Evolutionary conservation across 345 rosid genomes (phyloP).

Genomic region (Camelina neglecta): DNA sequence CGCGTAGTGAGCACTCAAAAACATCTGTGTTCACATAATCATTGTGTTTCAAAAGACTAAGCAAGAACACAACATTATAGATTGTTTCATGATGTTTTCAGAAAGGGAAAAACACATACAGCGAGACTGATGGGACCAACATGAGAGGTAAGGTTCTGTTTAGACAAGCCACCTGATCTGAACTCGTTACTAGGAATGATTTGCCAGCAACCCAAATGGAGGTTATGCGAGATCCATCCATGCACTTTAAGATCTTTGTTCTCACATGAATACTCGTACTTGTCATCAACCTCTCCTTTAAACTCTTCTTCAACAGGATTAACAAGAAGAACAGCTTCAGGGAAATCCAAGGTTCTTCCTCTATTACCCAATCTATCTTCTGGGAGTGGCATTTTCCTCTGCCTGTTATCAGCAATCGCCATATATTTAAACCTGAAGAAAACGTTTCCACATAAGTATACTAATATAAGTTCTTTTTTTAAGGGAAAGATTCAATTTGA

Average conservation of each 20-base stretch:
- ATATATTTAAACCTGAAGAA: slow-evolving; percentile 70
- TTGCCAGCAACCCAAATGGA: slow-evolving; percentile 70
- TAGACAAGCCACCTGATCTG: slow-evolving; percentile 65
- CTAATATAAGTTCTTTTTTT: background rate
- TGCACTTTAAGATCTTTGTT: slow-evolving; percentile 74
- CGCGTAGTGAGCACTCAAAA: slow-evolving; percentile 81
- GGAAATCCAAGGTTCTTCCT: slow-evolving; percentile 65
- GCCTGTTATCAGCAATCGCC: slow-evolving; percentile 75
- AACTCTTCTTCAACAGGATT: slow-evolving; percentile 79
- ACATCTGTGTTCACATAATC: slow-evolving; percentile 57
- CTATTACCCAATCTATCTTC: slow-evolving; percentile 69
- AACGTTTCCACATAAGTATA: background rate
- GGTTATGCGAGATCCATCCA: slow-evolving; percentile 67
- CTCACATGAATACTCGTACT: slow-evolving; percentile 85
- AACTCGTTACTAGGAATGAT: slow-evolving; percentile 74
- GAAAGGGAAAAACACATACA: slow-evolving; percentile 31
- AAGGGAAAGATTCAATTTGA: background rate
- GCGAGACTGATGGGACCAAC: slow-evolving; percentile 63
- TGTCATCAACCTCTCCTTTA: slow-evolving; percentile 94
- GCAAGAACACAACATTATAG: background rate
- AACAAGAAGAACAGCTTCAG: slow-evolving; percentile 82
- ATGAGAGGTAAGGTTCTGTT: slow-evolving; percentile 73
- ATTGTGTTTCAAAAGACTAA: background rate
- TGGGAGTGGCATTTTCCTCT: slow-evolving; percentile 79
- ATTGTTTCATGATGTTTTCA: too few relatives aligned